Evolutionary conservation across 306 rosid species (phyloP), one percentile per base, ranked within the genome.

Genomic region (Ceratonia siliqua): DNA sequence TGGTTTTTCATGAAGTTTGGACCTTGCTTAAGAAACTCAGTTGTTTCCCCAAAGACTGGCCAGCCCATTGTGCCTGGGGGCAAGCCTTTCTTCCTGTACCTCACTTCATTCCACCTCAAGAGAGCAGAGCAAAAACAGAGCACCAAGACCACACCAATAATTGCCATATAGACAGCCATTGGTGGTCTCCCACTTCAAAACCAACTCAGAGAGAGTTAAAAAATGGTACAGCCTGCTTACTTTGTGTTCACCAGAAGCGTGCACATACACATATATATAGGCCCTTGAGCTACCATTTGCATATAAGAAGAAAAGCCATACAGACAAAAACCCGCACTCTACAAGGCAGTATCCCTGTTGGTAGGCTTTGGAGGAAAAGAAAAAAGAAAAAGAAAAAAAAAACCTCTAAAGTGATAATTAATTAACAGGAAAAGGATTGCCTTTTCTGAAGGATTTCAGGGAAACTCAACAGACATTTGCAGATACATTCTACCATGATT

Each of bases 61-160:
- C 99, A 95, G 3, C 99, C 99, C 99, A 95, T 95, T 82, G 99
- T 95, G 39, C 99, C 99, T 4, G 90, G 99, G 30, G 99, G 99
- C 42, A 95, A 81, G 28, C 90, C 97, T 77, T 95, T 95, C 83
- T 89, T 89, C 68, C 88, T 86, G 80, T 87, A 92, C 61, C 86
- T 84, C 43, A 92, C 77, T 39, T 89, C 94, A 76, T 95, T 95
- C 99, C 98, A 95, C 58, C 91, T 83, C 53, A 95, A 74, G 71
- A 92, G 80, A 76, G 91, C 97, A 85, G 99, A 89, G 89, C 96
- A 92, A 75, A 90, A 70, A 81, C 91, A 90, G 96, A 95, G 87
- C 63, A 86, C 80, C 53, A 83, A 73, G 69, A 89, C 28, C 6
- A 84, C 52, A 76, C 70, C 79, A 33, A 86, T 22, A 33, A 85